A percentile compares a stretch with the other conserved stretches of the same genome.
These are phyloP conservation scores for Pseudogymnoascus verrucosus DNA, from an alignment of 2,329 filamentous ascomycete species.

Conservation along the genomic window DNA sequence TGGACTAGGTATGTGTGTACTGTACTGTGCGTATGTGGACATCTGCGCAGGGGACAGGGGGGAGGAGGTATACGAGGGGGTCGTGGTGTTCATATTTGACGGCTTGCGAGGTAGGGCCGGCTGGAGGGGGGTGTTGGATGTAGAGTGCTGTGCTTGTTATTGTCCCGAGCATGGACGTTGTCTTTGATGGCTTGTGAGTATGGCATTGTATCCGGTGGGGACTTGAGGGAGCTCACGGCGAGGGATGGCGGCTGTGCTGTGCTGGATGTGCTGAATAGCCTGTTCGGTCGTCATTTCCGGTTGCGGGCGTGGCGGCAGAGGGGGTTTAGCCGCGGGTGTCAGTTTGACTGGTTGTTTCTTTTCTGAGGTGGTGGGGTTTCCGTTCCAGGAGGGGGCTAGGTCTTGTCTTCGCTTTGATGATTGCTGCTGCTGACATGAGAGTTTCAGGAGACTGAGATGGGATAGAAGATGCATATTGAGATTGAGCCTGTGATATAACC, in stretches of 20 bases:
- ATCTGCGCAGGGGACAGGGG: background rate
- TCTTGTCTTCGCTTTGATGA: background rate
- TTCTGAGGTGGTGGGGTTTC: background rate
- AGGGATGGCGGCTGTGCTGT: background rate
- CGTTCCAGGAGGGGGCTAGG: background rate
- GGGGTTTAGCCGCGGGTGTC: background rate
- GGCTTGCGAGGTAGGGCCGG: background rate
- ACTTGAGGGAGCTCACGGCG: background rate
- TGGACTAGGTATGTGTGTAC: too few species aligned
- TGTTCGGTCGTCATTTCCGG: background rate
- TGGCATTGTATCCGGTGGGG: background rate
- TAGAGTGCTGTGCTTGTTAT: background rate
- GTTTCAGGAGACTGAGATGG: background rate
- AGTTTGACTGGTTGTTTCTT: background rate
- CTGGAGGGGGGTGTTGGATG: background rate
- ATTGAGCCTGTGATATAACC: background rate
- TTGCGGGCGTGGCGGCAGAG: background rate
- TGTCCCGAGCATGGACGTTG: background rate
- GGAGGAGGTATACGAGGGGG: background rate
- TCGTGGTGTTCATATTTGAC: background rate
- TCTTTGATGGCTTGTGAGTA: background rate
- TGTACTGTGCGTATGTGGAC: too few species aligned
- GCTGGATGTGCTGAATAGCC: background rate
- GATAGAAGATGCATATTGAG: background rate
- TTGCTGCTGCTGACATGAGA: background rate